phyloP scores from a whole-genome alignment of 345 rosid genomes.

The Stellera chamaejasme region DNA sequence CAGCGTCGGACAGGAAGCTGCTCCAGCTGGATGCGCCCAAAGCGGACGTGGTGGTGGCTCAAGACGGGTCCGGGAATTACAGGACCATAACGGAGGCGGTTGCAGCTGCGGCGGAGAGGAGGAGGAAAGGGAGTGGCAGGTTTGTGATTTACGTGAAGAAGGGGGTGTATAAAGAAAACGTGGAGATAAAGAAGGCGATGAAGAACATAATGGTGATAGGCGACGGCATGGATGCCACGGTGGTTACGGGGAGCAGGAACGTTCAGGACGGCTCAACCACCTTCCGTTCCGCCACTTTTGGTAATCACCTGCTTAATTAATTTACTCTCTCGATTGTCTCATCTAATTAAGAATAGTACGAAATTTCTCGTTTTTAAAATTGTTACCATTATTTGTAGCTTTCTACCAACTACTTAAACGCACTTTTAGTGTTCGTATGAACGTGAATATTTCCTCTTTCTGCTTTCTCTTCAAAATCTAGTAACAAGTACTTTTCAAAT shows the following conservation, averaged over 20 bases:
- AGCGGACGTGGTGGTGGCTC: conserved; percentile 70
- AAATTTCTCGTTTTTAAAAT: not conserved
- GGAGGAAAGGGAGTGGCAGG: conserved; percentile 24
- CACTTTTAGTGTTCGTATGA: too few species aligned
- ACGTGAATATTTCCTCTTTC: too few species aligned
- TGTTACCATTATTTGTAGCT: not conserved
- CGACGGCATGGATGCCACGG: conserved; percentile 71
- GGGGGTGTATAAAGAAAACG: conserved; percentile 63
- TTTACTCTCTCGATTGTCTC: not conserved
- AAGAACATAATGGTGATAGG: conserved; percentile 68
- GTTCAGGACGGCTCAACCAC: conserved; percentile 54
- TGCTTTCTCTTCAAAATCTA: too few species aligned
- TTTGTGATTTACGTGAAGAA: conserved; percentile 64
- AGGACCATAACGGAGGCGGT: conserved; percentile 58
- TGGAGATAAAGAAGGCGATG: conserved; percentile 45
- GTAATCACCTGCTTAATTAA: conserved; percentile 29
- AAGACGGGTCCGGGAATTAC: conserved; percentile 74
- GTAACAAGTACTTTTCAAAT: too few species aligned
- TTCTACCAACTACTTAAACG: not conserved
- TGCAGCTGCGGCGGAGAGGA: conserved; percentile 32
- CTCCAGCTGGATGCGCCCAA: conserved; percentile 25
- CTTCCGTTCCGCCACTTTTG: conserved; percentile 76
- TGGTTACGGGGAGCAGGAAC: conserved; percentile 50
- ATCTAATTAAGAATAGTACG: not conserved
- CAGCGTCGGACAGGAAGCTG: conserved; percentile 47